Base-by-base conservation (phyloP, 805 yeast genomes). In the Suhomyces sp. region DNA sequence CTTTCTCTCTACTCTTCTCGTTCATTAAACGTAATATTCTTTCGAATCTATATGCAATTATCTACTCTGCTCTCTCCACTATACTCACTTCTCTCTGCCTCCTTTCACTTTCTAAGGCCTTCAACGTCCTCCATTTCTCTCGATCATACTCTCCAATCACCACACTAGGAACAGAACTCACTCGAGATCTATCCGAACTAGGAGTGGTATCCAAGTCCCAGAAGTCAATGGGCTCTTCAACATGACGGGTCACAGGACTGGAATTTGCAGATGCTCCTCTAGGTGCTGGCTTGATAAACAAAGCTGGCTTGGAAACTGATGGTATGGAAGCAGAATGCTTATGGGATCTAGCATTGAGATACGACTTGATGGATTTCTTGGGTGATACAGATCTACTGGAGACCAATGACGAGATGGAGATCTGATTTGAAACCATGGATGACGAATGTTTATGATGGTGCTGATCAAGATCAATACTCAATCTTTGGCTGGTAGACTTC, bases 101-200 rank as follows among this genome's bases (percentile, higher is more conserved):
- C n/a, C n/a, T n/a, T n/a, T 45, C 33, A 19, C 40, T 37, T 24
- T 43, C 53, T 33, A 72, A 44, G 15, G 65, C 51, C 44, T 70
- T 68, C 42, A 79, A 62, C 0, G 77, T 73, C 38, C 72, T 62
- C 84, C 84, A 79, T 51, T 79, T 79, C 51, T 79, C 86, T 47
- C 73, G 61, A 47, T 79, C 86, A 49, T 79, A 79, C 48, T 77
- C 77, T 0, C 85, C 84, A 36, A 79, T 70, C 3, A 76, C 79
- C 9, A 70, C 77, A 25, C 79, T 68, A 1, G 85, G 84, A 24
- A 68, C 41, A 48, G 72, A 57, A 57, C 76, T 50, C 26, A 58
- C 65, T 10, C 69, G 56, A 3, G 75, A 70, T 43, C 54, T 47
- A 36, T 58, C 63, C 12, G 71, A 64, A 11, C 54, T 58, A 2